A percentile compares a stretch with the other conserved stretches of the same genome.
phyloP scores from a whole-genome alignment of 345 rosid species.

The Euphorbia tirucalli region DNA sequence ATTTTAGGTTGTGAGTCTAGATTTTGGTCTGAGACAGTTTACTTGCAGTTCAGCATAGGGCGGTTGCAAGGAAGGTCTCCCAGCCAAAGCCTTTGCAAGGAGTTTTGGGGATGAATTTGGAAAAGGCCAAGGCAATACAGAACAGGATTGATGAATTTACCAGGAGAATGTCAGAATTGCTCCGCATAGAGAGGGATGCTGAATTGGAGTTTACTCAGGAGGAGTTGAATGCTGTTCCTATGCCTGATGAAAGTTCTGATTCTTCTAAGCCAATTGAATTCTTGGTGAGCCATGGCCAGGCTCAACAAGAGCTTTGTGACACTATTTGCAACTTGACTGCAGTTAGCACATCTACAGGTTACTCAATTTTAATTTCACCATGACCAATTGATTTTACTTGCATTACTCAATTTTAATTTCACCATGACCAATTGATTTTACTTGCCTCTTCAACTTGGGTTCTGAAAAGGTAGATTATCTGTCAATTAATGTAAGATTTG shows the following conservation, averaged over 20 bases:
- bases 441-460: slow-evolving; percentile 7
- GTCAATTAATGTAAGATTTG: slow-evolving; percentile 19
- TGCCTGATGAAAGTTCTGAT: slow-evolving; percentile 66
- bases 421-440: slow-evolving; percentile 12
- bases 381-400: slow-evolving; percentile 14
- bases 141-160: slow-evolving; percentile 72
- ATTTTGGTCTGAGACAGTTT: slow-evolving; percentile 27
- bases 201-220: slow-evolving; percentile 95
- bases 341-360: slow-evolving; percentile 86
- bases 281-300: slow-evolving; percentile 92
- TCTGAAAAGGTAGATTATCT: neutral
- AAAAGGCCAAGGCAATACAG: slow-evolving; percentile 71
- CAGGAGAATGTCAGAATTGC: slow-evolving; percentile 69
- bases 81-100: slow-evolving; percentile 72
- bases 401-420: slow-evolving; percentile 21
- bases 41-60: slow-evolving; percentile 85
- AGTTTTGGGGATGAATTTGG: slow-evolving; percentile 76
- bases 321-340: slow-evolving; percentile 90
- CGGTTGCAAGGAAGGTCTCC: slow-evolving; percentile 61
- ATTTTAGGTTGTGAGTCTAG: slow-evolving; percentile 15
- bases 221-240: slow-evolving; percentile 85
- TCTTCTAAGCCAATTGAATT: slow-evolving; percentile 77
- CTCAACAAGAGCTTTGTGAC: slow-evolving; percentile 94
- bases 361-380: slow-evolving; percentile 15
- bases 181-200: slow-evolving; percentile 83